Evolutionary conservation across 805 yeast genomes (phyloP).

Genomic region (Saturnispora hagleri): DNA sequence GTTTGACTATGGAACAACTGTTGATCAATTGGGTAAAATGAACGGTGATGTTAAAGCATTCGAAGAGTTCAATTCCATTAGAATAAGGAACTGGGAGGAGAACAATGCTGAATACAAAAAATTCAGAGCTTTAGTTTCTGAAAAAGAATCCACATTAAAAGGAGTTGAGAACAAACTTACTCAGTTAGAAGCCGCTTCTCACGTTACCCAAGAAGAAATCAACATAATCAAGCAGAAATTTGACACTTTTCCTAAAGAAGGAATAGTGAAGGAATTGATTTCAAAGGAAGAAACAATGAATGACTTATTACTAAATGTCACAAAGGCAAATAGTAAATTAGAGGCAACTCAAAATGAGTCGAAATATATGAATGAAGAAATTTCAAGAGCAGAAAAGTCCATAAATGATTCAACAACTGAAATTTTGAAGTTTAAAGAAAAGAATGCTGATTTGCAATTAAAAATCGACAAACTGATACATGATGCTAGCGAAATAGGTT

Average conservation of each 20-base stretch:
- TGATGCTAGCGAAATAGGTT: slow-evolving; percentile 4
- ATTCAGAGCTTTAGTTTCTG: slow-evolving; percentile 39
- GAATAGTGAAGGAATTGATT: slow-evolving; percentile 20
- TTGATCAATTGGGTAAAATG: slow-evolving; percentile 35
- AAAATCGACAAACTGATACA: slow-evolving; percentile 10
- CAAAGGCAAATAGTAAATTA: slow-evolving; percentile 33
- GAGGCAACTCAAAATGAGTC: slow-evolving; percentile 48
- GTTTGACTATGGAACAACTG: slow-evolving; percentile 42
- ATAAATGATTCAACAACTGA: slow-evolving; percentile 35
- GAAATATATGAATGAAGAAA: slow-evolving; percentile 54
- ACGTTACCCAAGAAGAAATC: slow-evolving; percentile 12
- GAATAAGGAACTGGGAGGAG: slow-evolving; percentile 36
- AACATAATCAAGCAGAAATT: slow-evolving; percentile 2
- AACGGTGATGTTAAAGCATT: slow-evolving; percentile 39
- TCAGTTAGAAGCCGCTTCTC: slow-evolving; percentile 11
- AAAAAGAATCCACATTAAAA: slow-evolving; percentile 26
- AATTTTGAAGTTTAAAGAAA: slow-evolving; percentile 9
- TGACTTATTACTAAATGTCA: slow-evolving; percentile 38
- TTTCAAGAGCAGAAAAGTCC: slow-evolving; percentile 42
- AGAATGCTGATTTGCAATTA: slow-evolving; percentile 7
- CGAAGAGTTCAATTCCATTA: slow-evolving; percentile 30
- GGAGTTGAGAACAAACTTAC: slow-evolving; percentile 16
- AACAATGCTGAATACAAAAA: slow-evolving; percentile 36
- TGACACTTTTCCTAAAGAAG: slow-evolving; percentile 6
- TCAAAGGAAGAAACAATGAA: slow-evolving; percentile 34